Evolutionary conservation across 805 yeast species (phyloP).

Genomic region (Tetrapisispora arboricola): DNA sequence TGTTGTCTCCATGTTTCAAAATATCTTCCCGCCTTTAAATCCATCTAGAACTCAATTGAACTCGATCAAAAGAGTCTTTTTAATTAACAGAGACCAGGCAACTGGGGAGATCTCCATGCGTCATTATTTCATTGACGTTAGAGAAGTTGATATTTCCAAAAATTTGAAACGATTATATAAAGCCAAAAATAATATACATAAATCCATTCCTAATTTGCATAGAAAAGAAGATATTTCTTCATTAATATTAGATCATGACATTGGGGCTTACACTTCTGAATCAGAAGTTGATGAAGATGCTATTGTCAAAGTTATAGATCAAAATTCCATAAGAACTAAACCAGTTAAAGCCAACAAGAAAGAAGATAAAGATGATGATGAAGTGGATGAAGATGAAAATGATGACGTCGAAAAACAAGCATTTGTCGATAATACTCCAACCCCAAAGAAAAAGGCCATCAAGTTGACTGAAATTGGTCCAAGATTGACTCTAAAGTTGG

Average conservation of each 20-base stretch:
- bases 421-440: conserved; percentile 11
- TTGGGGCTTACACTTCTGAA: conserved; percentile 72
- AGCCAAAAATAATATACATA: conserved; percentile 49
- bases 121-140: conserved; percentile 83
- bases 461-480: conserved; percentile 92
- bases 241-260: conserved; percentile 69
- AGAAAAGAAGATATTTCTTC: conserved; percentile 70
- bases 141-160: conserved; percentile 65
- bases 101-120: conserved; percentile 73
- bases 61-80: conserved; percentile 72
- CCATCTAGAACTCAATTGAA: conserved; percentile 70
- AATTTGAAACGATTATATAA: conserved; percentile 62
- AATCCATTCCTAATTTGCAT: conserved; percentile 59
- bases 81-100: conserved; percentile 63
- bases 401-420: background rate
- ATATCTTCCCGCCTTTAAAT: conserved; percentile 89
- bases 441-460: conserved; percentile 63
- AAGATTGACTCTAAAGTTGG: conserved; percentile 59
- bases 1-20: conserved; percentile 82
- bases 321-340: conserved; percentile 19
- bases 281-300: conserved; percentile 66
- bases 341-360: conserved; percentile 1
- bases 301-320: conserved; percentile 30
- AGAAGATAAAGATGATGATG: background rate
- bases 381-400: background rate